A percentile compares a stretch with the other conserved stretches of the same genome.
Evolutionary conservation across 768 basidiomycete genomes (phyloP).

Genomic region (Calocera cornea): DNA sequence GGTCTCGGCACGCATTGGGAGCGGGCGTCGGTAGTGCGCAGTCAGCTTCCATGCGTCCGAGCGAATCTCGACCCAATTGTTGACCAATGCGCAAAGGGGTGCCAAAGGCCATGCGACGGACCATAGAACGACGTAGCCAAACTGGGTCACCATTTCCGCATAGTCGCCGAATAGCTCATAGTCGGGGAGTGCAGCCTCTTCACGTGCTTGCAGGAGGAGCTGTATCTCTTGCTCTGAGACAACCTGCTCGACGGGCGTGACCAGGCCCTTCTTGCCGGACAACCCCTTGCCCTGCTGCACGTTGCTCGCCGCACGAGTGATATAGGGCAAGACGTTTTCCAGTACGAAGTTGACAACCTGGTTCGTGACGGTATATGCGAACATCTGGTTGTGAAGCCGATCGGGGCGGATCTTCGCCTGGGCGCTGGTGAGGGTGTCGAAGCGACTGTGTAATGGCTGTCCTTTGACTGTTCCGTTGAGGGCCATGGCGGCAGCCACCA

Average conservation of each 20-base stretch:
- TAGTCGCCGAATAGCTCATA: slow-evolving; percentile 79
- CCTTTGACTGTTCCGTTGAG: neutral
- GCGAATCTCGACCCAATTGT: slow-evolving; percentile 84
- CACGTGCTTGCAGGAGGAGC: slow-evolving; percentile 65
- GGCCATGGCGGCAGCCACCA: neutral
- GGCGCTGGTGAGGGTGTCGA: slow-evolving; percentile 5
- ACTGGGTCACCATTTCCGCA: slow-evolving; percentile 92
- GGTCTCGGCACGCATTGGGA: slow-evolving; percentile 75
- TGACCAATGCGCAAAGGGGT: slow-evolving; percentile 73
- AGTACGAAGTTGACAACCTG: slow-evolving; percentile 65
- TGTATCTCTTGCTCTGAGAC: slow-evolving; percentile 49
- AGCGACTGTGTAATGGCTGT: neutral
- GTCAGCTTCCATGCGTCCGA: slow-evolving; percentile 94
- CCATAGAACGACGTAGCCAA: slow-evolving; percentile 88
- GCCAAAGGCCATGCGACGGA: slow-evolving; percentile 89
- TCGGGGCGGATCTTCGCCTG: slow-evolving; percentile 25
- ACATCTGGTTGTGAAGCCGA: slow-evolving; percentile 81
- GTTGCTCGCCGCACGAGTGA: slow-evolving; percentile 45
- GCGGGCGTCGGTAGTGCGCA: slow-evolving; percentile 66
- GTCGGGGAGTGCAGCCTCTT: slow-evolving; percentile 63
- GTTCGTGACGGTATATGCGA: slow-evolving; percentile 81
- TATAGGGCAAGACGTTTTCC: slow-evolving; percentile 70
- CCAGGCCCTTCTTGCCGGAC: slow-evolving; percentile 44
- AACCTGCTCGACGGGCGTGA: slow-evolving; percentile 54
- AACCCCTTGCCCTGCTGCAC: slow-evolving; percentile 35